Base-by-base conservation (phyloP, 805 yeast species). In the Phaffomyces thermotolerans region DNA sequence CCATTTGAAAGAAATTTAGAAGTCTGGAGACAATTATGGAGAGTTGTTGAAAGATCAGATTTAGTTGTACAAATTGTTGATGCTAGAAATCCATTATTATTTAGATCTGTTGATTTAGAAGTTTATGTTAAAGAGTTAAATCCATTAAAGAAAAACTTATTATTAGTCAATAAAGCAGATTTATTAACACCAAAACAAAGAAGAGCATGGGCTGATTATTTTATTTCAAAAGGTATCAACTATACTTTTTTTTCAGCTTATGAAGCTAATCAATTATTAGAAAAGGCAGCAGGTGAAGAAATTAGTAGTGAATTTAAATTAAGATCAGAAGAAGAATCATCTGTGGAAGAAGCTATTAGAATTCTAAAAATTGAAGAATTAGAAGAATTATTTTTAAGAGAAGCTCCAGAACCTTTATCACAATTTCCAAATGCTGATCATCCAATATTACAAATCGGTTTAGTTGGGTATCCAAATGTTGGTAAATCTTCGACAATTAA, bases 21-120 rank as follows among this genome's bases (percentile, higher is more conserved):
- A 71, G 97, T 93, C 46, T 93, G 99, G 99, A 81, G 93, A 60
- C 99, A 93, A 66, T 70, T 93, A 52, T 93, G 99, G 99, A 78
- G 99, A 67, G 99, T 93, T 36, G 85, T 89, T 22, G 99, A 93
- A 64, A 78, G 98, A 59, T 86, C 93, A 22, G 96, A 91, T 63
- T 72, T 93, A 55, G 79, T 93, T 34, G 97, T 93, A 6, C 99
- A 93, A 63, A 93, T 93, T 68, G 98, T 93, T 25, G 99, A 93
- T 68, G 98, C 97, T 12, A 76, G 99, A 66, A 89, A 87, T 60
- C 99, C 99, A 6, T 66, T 90, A 46, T 71, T 88, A 47, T 93
- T 88, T 69, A 76, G 98, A 60, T 89, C 96, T 2, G 76, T 76
- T 23, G 98, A 93, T 66, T 73, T 87, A 58, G 98, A 86, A 52